Evolutionary conservation across 78 protist genomes (phyloP).

Genomic region (Polysphondylium violaceum): DNA sequence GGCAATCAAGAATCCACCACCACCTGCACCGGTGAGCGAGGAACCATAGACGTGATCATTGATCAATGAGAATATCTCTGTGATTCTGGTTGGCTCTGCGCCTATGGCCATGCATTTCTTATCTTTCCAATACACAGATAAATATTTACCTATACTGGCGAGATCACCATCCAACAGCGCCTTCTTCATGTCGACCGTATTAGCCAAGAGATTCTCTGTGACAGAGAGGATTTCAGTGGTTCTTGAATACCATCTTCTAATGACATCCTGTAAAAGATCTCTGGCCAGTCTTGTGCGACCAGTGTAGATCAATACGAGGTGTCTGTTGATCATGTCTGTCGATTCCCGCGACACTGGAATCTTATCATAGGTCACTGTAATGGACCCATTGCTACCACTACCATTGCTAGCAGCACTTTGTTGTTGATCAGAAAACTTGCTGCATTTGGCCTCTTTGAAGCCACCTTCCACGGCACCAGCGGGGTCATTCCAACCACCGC

Average conservation of each 20-base stretch:
- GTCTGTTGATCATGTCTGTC: background rate
- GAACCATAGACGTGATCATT: conserved; percentile 47
- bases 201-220: conserved; percentile 6
- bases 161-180: conserved; percentile 64
- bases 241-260: conserved; percentile 72
- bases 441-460: conserved; percentile 42
- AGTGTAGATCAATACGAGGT: conserved; percentile 78
- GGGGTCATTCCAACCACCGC: conserved; percentile 93
- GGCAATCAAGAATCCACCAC: conserved; percentile 85
- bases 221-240: conserved; percentile 3
- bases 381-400: background rate
- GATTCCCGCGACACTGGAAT: background rate
- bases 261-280: conserved; percentile 80
- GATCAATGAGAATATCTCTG: background rate
- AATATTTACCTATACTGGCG: conserved; percentile 28
- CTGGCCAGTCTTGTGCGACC: conserved; percentile 85
- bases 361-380: background rate
- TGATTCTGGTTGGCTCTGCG: conserved; percentile 73
- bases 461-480: conserved; percentile 86
- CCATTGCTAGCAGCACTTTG: background rate
- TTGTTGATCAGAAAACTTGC: background rate
- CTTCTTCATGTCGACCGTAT: background rate
- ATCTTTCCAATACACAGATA: conserved; percentile 76
- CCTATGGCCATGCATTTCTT: conserved; percentile 72
- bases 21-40: conserved; percentile 88